Evolutionary conservation across 805 yeast species (phyloP).

Genomic region (Starmerella bacillaris): DNA sequence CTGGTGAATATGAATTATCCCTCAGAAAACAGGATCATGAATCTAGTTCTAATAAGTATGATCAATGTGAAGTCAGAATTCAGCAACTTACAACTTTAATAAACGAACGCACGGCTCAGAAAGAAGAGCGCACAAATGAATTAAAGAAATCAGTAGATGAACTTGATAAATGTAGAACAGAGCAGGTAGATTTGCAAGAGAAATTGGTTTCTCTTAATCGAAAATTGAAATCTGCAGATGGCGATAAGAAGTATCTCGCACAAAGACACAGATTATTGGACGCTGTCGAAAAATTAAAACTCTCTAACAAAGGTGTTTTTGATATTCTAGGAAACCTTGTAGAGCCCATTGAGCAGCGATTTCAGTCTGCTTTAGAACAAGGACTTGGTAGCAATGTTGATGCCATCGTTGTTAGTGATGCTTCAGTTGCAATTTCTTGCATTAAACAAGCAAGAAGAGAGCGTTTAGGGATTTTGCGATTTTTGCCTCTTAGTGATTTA

Average conservation of each 20-base stretch:
- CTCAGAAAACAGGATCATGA: slow-evolving; percentile 1
- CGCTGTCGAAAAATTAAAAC: slow-evolving; percentile 47
- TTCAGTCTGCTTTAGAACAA: slow-evolving; percentile 21
- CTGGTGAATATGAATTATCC: slow-evolving; percentile 1
- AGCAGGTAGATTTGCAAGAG: slow-evolving; percentile 20
- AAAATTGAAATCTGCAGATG: slow-evolving; percentile 52
- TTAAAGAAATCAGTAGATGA: slow-evolving; percentile 11
- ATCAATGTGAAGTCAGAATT: slow-evolving; percentile 2
- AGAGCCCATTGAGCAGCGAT: slow-evolving; percentile 33
- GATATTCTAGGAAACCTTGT: slow-evolving; percentile 71
- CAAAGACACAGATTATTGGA: slow-evolving; percentile 56
- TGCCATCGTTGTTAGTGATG: slow-evolving; percentile 63
- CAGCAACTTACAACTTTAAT: slow-evolving; percentile 8
- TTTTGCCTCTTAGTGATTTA: slow-evolving; percentile 74
- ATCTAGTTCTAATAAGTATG: too few relatives aligned
- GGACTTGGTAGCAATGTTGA: slow-evolving; percentile 65
- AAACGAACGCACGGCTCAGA: slow-evolving; percentile 8
- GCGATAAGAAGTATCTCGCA: slow-evolving; percentile 57
- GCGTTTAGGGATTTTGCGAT: slow-evolving; percentile 67
- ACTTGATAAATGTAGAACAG: slow-evolving; percentile 15
- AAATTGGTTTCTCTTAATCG: slow-evolving; percentile 42
- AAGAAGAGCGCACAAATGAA: slow-evolving; percentile 9
- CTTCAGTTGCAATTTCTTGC: slow-evolving; percentile 52
- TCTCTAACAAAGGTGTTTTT: slow-evolving; percentile 58
- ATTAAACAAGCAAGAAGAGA: slow-evolving; percentile 68